These are phyloP conservation scores for Eucalyptus cloeziana DNA, from an alignment of 345 rosid genomes.

Conservation along the genomic window DNA sequence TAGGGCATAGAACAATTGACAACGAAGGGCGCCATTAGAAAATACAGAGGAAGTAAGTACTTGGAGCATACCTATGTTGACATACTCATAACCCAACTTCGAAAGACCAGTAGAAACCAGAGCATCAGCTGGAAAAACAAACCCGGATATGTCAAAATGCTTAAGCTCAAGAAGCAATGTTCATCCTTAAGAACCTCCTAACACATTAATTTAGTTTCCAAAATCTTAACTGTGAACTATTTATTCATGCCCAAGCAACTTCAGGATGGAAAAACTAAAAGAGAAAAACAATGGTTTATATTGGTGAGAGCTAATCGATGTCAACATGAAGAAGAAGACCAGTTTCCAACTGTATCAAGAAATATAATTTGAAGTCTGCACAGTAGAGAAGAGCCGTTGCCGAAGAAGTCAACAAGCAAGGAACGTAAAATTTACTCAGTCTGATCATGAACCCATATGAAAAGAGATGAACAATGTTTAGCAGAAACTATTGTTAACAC, in stretches of 20 bases:
- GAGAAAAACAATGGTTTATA: background rate
- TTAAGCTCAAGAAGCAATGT: background rate
- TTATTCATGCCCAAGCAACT: background rate
- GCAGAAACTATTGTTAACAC: background rate
- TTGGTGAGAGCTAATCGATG: no score
- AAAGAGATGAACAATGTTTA: background rate
- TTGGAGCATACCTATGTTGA: slow-evolving; percentile 57
- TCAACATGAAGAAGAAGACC: background rate
- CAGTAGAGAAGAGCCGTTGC: background rate
- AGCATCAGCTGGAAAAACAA: slow-evolving; percentile 54
- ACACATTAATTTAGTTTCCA: background rate
- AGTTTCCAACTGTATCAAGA: background rate
- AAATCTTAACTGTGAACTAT: no score
- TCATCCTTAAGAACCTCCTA: background rate
- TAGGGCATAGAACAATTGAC: background rate
- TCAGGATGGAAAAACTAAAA: background rate
- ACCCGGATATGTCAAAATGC: background rate
- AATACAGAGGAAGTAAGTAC: background rate
- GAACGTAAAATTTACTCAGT: background rate
- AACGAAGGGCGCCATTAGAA: no score
- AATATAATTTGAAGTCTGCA: background rate
- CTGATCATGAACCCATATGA: background rate
- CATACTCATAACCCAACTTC: slow-evolving; percentile 67
- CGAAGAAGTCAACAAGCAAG: background rate
- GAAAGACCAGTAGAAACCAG: slow-evolving; percentile 70